Conservation (phyloP, 192 early-diverging fungal genomes). For the Globomyces pollinis-pini region DNA sequence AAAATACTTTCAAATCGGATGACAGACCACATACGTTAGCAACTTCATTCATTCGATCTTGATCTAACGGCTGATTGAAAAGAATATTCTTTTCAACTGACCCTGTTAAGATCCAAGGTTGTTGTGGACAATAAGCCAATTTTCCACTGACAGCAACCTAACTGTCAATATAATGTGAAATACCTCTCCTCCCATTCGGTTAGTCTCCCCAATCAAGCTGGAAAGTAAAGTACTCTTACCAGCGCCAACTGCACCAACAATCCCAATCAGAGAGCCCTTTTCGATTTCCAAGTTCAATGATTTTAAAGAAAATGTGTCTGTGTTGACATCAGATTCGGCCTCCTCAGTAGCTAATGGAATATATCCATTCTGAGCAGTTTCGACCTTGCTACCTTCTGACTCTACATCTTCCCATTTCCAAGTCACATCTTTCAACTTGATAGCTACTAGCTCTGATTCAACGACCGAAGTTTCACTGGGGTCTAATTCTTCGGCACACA, state of each 20-base stretch:
- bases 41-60: constrained; percentile 20
- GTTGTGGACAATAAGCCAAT: constrained; percentile 34
- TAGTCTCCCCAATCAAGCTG: constrained; percentile 66
- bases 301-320: constrained; percentile 28
- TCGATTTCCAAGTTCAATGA: constrained; percentile 15
- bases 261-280: constrained; percentile 49
- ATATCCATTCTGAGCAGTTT: no score
- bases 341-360: no score
- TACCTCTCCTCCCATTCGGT: constrained; percentile 41
- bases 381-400: not conserved
- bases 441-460: not conserved
- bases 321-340: no score
- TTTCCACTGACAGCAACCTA: constrained; percentile 27
- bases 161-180: not conserved
- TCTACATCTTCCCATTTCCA: not conserved
- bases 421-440: not conserved
- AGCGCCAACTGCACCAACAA: constrained; percentile 67
- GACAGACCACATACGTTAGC: constrained; percentile 31
- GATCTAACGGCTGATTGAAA: constrained; percentile 24
- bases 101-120: constrained; percentile 38
- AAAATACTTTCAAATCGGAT: constrained; percentile 21
- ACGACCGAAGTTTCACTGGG: no score
- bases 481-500: constrained; percentile 9
- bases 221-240: constrained; percentile 71
- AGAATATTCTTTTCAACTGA: constrained; percentile 39